Conservation (phyloP, 2,329 filamentous ascomycete genomes). For the Colletotrichum sp. region DNA sequence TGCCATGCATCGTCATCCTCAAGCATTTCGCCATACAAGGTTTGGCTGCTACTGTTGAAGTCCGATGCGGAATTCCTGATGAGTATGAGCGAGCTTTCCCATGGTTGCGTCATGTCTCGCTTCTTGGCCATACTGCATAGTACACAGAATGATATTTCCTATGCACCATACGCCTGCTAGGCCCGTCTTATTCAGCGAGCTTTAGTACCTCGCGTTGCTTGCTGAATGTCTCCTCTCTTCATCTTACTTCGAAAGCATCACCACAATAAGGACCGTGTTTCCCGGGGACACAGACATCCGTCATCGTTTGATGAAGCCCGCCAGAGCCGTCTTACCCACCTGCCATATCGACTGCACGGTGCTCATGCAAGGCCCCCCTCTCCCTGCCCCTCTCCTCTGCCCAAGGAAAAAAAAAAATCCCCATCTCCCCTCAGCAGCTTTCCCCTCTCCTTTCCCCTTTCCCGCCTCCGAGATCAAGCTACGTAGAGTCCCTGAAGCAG, state of each 20-base stretch:
- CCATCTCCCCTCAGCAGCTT: not conserved
- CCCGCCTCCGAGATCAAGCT: not conserved
- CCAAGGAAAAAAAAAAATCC: not conserved
- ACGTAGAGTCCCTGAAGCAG: not conserved
- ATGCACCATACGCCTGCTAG: not conserved
- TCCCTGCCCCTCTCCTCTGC: not conserved
- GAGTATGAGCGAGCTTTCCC: not conserved
- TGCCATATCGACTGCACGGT: slow-evolving; percentile 10
- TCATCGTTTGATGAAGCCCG: not conserved
- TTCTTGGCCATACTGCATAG: not conserved
- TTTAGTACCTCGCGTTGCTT: not conserved
- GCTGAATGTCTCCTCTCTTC: not conserved
- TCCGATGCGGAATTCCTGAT: not conserved
- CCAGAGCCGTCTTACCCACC: not conserved
- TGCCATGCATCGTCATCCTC: not conserved
- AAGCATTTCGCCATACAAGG: not conserved
- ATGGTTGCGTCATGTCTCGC: not conserved
- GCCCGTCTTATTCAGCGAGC: not conserved
- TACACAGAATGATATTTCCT: not conserved
- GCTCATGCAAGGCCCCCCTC: slow-evolving; percentile 13
- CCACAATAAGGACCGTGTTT: not conserved
- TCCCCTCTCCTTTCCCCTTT: not conserved
- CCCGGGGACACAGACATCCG: slow-evolving; percentile 2
- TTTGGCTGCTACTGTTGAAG: not conserved
- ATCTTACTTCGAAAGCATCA: not conserved